These are phyloP conservation scores for Daldinia bambusicola DNA, from an alignment of 495 filamentous ascomycete genomes.

Conservation along the genomic window DNA sequence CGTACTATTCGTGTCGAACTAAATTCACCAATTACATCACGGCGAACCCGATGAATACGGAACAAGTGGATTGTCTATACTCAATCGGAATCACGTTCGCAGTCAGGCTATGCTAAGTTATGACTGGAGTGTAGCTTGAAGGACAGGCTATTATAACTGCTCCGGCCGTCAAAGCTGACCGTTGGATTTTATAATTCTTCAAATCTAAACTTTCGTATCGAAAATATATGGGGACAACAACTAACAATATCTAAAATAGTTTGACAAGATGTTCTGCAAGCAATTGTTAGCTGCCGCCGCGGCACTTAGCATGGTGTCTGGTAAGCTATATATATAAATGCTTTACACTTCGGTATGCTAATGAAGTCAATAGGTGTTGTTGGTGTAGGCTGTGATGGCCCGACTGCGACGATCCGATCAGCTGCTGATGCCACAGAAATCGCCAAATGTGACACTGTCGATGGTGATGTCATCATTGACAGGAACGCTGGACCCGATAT, in stretches of 20 bases:
- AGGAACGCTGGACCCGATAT: conserved; percentile 61
- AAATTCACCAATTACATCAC: neutral
- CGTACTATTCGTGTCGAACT: neutral
- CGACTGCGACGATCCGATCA: conserved; percentile 69
- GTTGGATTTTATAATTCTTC: neutral
- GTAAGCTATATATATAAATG: conserved; percentile 59
- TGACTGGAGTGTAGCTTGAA: neutral
- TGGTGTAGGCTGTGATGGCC: conserved; percentile 55
- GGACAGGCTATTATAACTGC: neutral
- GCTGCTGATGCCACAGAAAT: conserved; percentile 77
- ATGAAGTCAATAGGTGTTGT: conserved; percentile 31
- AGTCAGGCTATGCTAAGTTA: neutral
- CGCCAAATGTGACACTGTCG: conserved; percentile 71
- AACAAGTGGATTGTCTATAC: neutral
- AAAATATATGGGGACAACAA: neutral
- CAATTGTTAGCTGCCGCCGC: conserved; percentile 79
- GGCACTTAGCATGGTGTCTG: conserved; percentile 67
- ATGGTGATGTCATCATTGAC: conserved; percentile 76
- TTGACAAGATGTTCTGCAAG: conserved; percentile 75
- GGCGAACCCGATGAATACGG: neutral
- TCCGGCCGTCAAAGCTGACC: neutral
- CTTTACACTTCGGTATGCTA: neutral
- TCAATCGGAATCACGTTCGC: neutral
- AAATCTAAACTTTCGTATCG: neutral
- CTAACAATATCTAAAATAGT: conserved; percentile 26